Percentiles rank a stretch among this genome's conserved stretches.
phyloP scores from a whole-genome alignment of 2,329 filamentous ascomycete genomes.

The Stagonosporopsis tanaceti region DNA sequence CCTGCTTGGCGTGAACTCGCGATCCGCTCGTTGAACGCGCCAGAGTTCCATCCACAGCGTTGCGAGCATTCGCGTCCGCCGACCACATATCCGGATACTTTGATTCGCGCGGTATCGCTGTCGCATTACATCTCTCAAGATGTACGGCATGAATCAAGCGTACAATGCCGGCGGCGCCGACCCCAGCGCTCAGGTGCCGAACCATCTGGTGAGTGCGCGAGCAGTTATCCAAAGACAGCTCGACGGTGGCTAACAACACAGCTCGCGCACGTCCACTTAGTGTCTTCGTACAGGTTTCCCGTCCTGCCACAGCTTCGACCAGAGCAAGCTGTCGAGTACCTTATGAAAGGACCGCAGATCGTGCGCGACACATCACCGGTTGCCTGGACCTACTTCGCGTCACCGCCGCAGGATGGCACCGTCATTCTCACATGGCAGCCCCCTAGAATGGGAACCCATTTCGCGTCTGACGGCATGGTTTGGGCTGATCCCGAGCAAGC shows the following conservation, averaged over 20 bases:
- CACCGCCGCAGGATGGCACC: constrained; percentile 76
- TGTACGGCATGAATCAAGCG: constrained; percentile 47
- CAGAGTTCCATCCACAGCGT: constrained; percentile 6
- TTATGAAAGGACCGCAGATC: constrained; percentile 83
- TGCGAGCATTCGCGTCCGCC: constrained; percentile 13
- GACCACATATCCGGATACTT: background rate
- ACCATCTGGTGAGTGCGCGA: constrained; percentile 40
- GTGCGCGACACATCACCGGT: constrained; percentile 85
- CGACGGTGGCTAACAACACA: constrained; percentile 49
- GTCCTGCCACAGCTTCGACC: constrained; percentile 73
- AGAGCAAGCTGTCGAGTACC: constrained; percentile 81
- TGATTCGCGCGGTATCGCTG: constrained; percentile 29
- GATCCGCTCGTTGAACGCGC: constrained; percentile 19
- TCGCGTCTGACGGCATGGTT: constrained; percentile 89
- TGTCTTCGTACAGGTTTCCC: constrained; percentile 85
- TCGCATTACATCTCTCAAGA: constrained; percentile 37
- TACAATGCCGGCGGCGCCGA: constrained; percentile 40
- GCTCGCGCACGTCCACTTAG: constrained; percentile 88
- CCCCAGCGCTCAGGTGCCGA: constrained; percentile 47
- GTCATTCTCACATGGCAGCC: constrained; percentile 92
- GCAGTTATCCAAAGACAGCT: constrained; percentile 11
- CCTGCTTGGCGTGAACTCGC: constrained; percentile 14
- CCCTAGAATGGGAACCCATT: constrained; percentile 71
- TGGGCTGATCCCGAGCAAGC: constrained; percentile 85
- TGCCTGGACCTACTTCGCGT: constrained; percentile 90